phyloP scores from a whole-genome alignment of 495 filamentous ascomycete species.

The Penicillium cosmopolitanum region DNA sequence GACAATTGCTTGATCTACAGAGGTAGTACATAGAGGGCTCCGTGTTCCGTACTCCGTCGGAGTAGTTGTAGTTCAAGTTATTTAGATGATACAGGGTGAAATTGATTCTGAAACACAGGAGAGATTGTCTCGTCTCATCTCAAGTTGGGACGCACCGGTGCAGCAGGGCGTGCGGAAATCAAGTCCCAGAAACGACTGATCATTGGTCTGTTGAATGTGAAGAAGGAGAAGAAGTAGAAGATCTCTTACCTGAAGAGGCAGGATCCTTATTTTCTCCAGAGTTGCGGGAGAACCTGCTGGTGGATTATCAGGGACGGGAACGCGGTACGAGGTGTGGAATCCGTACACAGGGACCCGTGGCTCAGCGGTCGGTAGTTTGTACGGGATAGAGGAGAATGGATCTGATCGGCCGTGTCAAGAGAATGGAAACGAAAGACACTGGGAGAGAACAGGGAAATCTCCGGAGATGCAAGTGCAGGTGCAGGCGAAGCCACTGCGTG shows the following conservation, averaged over 20 bases:
- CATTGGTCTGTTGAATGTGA: too few species aligned
- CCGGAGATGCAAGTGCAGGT: neutral
- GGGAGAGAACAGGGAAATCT: neutral
- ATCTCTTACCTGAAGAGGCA: slow-evolving; percentile 1
- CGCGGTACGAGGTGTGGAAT: too few species aligned
- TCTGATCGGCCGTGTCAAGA: neutral
- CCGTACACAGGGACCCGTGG: neutral
- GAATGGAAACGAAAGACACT: too few species aligned
- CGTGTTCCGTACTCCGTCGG: neutral
- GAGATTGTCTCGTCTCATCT: too few species aligned
- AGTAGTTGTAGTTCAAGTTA: too few species aligned
- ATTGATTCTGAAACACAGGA: neutral
- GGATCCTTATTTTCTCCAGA: slow-evolving; percentile 4
- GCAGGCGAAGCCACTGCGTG: neutral
- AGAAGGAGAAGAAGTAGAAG: neutral
- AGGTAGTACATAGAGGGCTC: too few species aligned
- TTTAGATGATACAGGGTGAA: neutral
- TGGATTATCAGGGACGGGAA: neutral
- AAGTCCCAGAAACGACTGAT: too few species aligned
- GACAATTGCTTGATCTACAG: too few species aligned
- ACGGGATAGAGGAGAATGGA: neutral
- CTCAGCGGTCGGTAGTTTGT: neutral
- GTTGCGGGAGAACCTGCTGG: neutral
- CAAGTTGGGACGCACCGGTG: too few species aligned
- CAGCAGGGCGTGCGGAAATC: too few species aligned